These are phyloP conservation scores for Cladorrhinum samala DNA, from an alignment of 495 filamentous ascomycete species.

Conservation along the genomic window DNA sequence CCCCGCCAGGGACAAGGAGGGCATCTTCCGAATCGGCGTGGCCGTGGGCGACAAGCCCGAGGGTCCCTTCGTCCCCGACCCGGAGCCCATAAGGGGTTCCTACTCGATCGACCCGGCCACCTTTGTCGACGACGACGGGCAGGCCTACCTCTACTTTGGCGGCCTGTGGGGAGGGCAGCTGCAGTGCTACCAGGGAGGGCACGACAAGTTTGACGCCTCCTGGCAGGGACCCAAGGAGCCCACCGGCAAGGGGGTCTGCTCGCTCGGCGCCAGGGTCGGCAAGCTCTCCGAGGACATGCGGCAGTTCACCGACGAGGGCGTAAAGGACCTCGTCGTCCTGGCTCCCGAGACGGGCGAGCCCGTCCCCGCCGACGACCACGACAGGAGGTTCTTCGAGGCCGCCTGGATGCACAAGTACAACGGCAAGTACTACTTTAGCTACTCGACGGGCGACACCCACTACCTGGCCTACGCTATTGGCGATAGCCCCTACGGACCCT, in stretches of 20 bases:
- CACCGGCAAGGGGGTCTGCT: constrained; percentile 38
- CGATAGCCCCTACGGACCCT: constrained; percentile 57
- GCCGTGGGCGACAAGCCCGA: constrained; percentile 47
- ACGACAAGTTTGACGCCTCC: constrained; percentile 42
- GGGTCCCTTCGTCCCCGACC: constrained; percentile 53
- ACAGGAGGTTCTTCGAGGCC: constrained; percentile 71
- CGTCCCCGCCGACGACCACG: constrained; percentile 58
- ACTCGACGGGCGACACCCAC: constrained; percentile 71
- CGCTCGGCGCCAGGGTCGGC: constrained; percentile 57
- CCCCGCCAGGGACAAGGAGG: constrained; percentile 53
- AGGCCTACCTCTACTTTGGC: constrained; percentile 59
- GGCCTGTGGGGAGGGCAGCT: constrained; percentile 70
- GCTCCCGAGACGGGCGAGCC: constrained; percentile 52
- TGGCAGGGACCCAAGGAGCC: constrained; percentile 52
- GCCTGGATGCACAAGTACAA: constrained; percentile 66
- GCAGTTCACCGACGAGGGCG: constrained; percentile 39
- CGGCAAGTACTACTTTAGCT: constrained; percentile 65
- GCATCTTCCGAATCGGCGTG: constrained; percentile 60
- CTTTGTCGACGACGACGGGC: constrained; percentile 56
- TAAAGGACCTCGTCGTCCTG: constrained; percentile 50
- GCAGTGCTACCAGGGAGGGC: constrained; percentile 43
- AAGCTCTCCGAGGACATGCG: constrained; percentile 57
- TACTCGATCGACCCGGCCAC: constrained; percentile 60
- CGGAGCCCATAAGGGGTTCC: constrained; percentile 53
- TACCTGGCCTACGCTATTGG: constrained; percentile 61